Evolutionary conservation across 306 rosid genomes (phyloP).

Genomic region (Vigna mungo): DNA sequence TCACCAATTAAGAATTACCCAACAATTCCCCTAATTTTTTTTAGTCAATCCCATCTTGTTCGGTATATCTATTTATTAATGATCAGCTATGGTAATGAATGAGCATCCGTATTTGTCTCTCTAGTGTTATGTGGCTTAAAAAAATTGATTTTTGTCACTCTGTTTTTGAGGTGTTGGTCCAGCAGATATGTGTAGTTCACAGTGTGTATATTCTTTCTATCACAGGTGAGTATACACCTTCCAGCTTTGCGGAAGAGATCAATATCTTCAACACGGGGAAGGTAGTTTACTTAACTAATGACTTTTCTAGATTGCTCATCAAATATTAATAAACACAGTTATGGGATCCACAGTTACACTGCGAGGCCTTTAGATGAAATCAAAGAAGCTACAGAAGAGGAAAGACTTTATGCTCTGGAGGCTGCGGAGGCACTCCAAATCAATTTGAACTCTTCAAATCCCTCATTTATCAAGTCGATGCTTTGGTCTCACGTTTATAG

Average conservation of each 20-base stretch:
- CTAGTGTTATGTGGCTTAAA: not conserved
- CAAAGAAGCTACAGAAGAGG: conserved; percentile 59
- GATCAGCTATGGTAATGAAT: not conserved
- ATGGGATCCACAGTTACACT: conserved; percentile 55
- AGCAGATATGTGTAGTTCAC: conserved; percentile 17
- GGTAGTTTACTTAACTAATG: conserved; percentile 51
- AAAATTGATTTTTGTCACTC: not conserved
- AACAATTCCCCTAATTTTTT: not conserved
- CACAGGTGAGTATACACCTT: conserved; percentile 52
- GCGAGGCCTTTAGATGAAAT: conserved; percentile 78
- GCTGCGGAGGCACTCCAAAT: conserved; percentile 64
- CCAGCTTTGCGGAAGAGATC: conserved; percentile 60
- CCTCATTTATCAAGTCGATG: conserved; percentile 80
- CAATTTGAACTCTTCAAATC: conserved; percentile 56
- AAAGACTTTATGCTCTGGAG: conserved; percentile 59
- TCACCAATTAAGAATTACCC: not conserved
- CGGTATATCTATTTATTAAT: not conserved
- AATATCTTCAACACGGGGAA: conserved; percentile 63
- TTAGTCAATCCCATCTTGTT: not conserved
- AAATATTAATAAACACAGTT: conserved; percentile 36
- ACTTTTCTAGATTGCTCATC: conserved; percentile 17
- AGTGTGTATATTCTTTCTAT: conserved; percentile 8
- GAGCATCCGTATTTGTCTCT: not conserved
- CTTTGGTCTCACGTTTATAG: conserved; percentile 88
- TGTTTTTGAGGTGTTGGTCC: not conserved